Conservation (phyloP, 495 filamentous ascomycete genomes). For the Diplogelasinospora grovesii region DNA sequence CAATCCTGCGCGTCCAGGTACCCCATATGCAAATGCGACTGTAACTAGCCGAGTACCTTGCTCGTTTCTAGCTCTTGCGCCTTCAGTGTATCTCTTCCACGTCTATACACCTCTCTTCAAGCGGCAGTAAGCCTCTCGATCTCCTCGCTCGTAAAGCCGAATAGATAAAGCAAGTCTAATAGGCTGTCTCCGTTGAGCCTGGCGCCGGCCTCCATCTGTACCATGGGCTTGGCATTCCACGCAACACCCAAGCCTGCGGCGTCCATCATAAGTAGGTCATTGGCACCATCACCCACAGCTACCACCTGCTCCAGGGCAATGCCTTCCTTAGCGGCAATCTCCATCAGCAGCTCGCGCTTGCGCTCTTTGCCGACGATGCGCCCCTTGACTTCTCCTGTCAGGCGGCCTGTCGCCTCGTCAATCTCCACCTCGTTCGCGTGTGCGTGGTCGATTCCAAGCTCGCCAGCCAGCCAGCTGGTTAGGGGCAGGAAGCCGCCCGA, state of each 20-base stretch:
- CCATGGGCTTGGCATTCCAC: conserved; percentile 87
- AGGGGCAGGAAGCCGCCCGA: conserved; percentile 89
- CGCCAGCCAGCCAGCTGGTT: conserved; percentile 72
- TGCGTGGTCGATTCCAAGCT: conserved; percentile 78
- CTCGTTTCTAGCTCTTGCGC: conserved; percentile 12
- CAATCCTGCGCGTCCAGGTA: too few relatives aligned
- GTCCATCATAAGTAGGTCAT: conserved; percentile 88
- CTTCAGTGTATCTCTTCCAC: background rate
- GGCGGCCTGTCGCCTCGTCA: conserved; percentile 48
- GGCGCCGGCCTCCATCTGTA: conserved; percentile 79
- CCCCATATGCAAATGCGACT: too few relatives aligned
- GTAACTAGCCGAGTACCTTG: too few relatives aligned
- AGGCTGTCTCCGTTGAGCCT: conserved; percentile 75
- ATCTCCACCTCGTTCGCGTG: conserved; percentile 79
- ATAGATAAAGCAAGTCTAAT: conserved; percentile 73
- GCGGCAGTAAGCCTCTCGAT: conserved; percentile 44
- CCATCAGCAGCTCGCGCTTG: conserved; percentile 68
- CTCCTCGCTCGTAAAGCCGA: conserved; percentile 68
- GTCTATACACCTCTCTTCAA: conserved; percentile 4
- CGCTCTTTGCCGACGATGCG: conserved; percentile 75
- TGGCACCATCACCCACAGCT: conserved; percentile 89
- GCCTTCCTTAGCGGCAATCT: conserved; percentile 67
- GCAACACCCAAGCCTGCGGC: conserved; percentile 85
- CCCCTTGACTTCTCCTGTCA: conserved; percentile 75
- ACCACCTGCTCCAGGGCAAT: conserved; percentile 71